These are phyloP conservation scores for Coffea eugenioides DNA, from an alignment of 257 asterid species.

Conservation along the genomic window DNA sequence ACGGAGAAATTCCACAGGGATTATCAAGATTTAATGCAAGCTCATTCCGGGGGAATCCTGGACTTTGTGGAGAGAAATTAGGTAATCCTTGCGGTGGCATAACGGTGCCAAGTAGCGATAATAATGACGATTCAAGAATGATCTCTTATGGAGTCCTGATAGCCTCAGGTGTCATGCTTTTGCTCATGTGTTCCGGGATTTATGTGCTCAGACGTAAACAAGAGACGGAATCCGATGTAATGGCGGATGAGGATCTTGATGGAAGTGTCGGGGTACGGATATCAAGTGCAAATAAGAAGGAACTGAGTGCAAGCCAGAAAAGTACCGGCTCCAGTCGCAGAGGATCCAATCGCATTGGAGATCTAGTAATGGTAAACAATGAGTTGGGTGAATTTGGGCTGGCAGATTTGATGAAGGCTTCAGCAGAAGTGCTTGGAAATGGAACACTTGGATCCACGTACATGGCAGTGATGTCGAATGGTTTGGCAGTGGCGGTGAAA, in stretches of 20 bases:
- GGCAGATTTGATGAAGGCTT: conserved; percentile 73
- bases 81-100: conserved; percentile 28
- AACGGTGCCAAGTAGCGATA: background rate
- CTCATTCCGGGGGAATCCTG: conserved; percentile 52
- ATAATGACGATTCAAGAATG: background rate
- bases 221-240: background rate
- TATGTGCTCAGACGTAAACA: conserved; percentile 16
- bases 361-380: conserved; percentile 51
- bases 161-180: conserved; percentile 9
- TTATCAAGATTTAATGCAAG: conserved; percentile 34
- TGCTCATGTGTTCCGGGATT: conserved; percentile 19
- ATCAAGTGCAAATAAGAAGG: conserved; percentile 26
- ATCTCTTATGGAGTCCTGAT: conserved; percentile 16
- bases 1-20: conserved; percentile 56
- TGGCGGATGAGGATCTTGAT: conserved; percentile 11
- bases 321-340: conserved; percentile 18
- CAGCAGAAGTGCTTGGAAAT: conserved; percentile 71
- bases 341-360: conserved; percentile 29
- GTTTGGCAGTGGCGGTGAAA: conserved; percentile 66
- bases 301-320: conserved; percentile 11
- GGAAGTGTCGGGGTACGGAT: conserved; percentile 3
- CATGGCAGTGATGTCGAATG: conserved; percentile 60
- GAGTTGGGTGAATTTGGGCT: conserved; percentile 65
- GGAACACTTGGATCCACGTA: conserved; percentile 64
- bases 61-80: conserved; percentile 50